Evolutionary conservation across 805 yeast genomes (phyloP).

Genomic region (Gaillardinia entomophila): DNA sequence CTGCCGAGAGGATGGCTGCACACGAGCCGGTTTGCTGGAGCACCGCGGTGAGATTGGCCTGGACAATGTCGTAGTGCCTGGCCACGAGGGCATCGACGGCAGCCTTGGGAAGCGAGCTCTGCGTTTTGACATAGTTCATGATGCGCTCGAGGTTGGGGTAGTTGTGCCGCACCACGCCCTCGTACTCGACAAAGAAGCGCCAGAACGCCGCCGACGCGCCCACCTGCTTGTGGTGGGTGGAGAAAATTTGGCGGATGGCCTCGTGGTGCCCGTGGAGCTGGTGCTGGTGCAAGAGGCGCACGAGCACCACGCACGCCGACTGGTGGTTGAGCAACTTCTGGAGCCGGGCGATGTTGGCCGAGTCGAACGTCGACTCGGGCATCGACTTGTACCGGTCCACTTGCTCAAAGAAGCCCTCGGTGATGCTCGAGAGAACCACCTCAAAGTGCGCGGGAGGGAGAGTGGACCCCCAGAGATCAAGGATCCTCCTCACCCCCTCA

Average conservation of each 20-base stretch:
- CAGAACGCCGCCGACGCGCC: slow-evolving; percentile 46
- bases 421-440: slow-evolving; percentile 12
- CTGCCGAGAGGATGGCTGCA: slow-evolving; percentile 21
- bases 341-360: slow-evolving; percentile 13
- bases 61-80: slow-evolving; percentile 14
- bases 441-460: slow-evolving; percentile 8
- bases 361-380: slow-evolving; percentile 1
- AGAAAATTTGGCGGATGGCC: slow-evolving; percentile 22
- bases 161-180: slow-evolving; percentile 37
- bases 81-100: slow-evolving; percentile 40
- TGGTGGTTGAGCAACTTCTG: slow-evolving; percentile 33
- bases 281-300: slow-evolving; percentile 23
- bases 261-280: slow-evolving; percentile 11
- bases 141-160: slow-evolving; percentile 40
- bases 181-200: slow-evolving; percentile 51
- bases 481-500: slow-evolving; percentile 7
- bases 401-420: slow-evolving; percentile 12
- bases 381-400: slow-evolving; percentile 8
- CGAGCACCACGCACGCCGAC: slow-evolving; percentile 33
- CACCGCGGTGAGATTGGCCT: slow-evolving; percentile 16
- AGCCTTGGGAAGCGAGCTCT: slow-evolving; percentile 44
- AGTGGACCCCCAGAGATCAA: slow-evolving; percentile 5
- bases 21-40: slow-evolving; percentile 18
- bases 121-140: slow-evolving; percentile 37
- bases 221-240: slow-evolving; percentile 23